Evolutionary conservation across 495 filamentous ascomycete genomes (phyloP).

Genomic region (Penicillium subrubescens): DNA sequence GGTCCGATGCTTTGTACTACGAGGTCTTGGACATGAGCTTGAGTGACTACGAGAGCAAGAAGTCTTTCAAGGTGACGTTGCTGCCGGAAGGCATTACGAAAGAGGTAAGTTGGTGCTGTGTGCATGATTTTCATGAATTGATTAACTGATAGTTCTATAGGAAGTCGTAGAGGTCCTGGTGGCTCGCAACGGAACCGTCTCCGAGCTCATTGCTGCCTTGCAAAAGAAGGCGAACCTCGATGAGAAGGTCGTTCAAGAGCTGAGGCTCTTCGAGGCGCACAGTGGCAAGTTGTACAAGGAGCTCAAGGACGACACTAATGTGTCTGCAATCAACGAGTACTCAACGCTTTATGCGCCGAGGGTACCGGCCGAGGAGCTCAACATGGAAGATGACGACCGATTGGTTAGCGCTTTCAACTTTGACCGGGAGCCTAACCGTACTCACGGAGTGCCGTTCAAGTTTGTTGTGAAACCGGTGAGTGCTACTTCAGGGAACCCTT

Average conservation of each 20-base stretch:
- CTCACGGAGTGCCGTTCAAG: conserved; percentile 84
- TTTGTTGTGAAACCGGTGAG: conserved; percentile 84
- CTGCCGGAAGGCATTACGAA: conserved; percentile 89
- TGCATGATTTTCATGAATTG: neutral
- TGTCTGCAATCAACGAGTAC: conserved; percentile 82
- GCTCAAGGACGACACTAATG: conserved; percentile 60
- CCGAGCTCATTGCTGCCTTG: conserved; percentile 72
- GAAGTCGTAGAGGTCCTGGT: conserved; percentile 74
- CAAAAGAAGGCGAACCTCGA: conserved; percentile 78
- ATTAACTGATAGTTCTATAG: conserved; percentile 23
- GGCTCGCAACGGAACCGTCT: conserved; percentile 74
- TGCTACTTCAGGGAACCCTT: conserved; percentile 4
- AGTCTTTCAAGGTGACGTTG: conserved; percentile 76
- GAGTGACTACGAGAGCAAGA: conserved; percentile 90
- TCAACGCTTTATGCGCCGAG: conserved; percentile 77
- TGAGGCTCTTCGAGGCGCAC: conserved; percentile 79
- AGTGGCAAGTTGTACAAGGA: conserved; percentile 79
- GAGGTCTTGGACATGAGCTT: conserved; percentile 93
- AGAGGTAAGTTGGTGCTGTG: conserved; percentile 58
- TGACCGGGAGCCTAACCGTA: conserved; percentile 77
- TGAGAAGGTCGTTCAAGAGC: conserved; percentile 66
- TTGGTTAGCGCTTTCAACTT: conserved; percentile 86
- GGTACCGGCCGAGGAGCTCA: conserved; percentile 76
- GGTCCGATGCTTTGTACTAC: conserved; percentile 78
- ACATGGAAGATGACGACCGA: conserved; percentile 56